These are phyloP conservation scores for Citrus mangshanensis DNA, from an alignment of 345 rosid species.

Conservation along the genomic window DNA sequence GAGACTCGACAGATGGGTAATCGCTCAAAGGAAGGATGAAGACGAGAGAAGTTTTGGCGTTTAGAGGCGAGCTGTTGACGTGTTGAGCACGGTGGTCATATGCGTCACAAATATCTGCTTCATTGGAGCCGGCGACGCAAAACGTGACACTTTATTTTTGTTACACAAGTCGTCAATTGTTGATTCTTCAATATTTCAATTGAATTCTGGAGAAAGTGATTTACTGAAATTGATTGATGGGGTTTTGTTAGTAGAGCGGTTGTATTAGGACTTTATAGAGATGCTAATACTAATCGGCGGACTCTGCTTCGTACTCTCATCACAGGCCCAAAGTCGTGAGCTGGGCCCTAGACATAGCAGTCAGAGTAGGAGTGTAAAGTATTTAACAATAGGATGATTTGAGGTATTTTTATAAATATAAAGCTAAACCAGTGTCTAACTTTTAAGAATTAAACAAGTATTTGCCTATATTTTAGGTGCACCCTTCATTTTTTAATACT, in stretches of 20 bases:
- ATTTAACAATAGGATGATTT: no score
- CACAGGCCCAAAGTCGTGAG: background rate
- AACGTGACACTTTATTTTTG: conserved; percentile 54
- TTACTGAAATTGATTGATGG: no score
- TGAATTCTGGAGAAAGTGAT: no score
- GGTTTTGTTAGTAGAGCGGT: no score
- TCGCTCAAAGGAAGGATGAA: conserved; percentile 44
- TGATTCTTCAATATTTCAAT: background rate
- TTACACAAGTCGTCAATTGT: conserved; percentile 48
- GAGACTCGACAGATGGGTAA: conserved; percentile 69
- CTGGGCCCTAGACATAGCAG: background rate
- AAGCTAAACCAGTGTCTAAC: no score
- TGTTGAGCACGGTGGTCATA: conserved; percentile 89
- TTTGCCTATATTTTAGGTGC: no score
- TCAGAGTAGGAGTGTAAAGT: no score
- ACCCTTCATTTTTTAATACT: no score
- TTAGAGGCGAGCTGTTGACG: conserved; percentile 85
- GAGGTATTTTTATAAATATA: no score
- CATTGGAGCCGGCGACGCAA: conserved; percentile 6
- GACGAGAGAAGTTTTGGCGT: conserved; percentile 80
- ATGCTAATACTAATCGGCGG: no score
- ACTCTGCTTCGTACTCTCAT: background rate
- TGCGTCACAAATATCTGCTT: conserved; percentile 65
- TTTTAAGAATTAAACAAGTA: no score
- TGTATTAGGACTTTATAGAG: no score